phyloP scores from a whole-genome alignment of 345 rosid genomes.

The Kandelia obovata region DNA sequence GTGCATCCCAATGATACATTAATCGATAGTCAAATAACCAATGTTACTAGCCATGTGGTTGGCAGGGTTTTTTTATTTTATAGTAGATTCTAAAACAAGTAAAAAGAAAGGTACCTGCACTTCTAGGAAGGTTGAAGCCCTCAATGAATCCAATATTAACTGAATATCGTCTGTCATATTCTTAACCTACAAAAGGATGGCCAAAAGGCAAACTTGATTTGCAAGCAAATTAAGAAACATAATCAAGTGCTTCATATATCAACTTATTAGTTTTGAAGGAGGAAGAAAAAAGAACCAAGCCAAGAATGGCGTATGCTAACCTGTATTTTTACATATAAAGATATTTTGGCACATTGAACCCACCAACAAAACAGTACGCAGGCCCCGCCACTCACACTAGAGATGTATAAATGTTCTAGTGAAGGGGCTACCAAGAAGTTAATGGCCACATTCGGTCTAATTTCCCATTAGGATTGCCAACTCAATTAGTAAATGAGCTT shows the following conservation, averaged over 20 bases:
- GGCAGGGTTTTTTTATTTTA: no score
- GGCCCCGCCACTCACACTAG: background rate
- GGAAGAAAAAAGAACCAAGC: no score
- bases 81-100: background rate
- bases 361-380: no score
- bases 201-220: conserved; percentile 12
- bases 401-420: no score
- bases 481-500: no score
- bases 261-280: background rate
- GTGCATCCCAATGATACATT: no score
- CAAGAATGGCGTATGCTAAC: background rate
- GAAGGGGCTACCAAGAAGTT: no score
- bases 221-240: conserved; percentile 4
- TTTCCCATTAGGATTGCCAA: no score
- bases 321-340: background rate
- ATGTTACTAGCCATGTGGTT: no score
- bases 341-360: background rate
- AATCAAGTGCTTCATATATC: background rate
- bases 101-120: conserved; percentile 47
- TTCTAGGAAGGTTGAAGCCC: conserved; percentile 59
- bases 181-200: conserved; percentile 50
- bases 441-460: no score
- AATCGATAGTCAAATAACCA: no score
- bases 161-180: conserved; percentile 48
- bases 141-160: conserved; percentile 59